Percentiles rank a stretch among this genome's conserved stretches.
Evolutionary conservation across 495 filamentous ascomycete genomes (phyloP).

Genomic region (Xanthoparmelia taractica): DNA sequence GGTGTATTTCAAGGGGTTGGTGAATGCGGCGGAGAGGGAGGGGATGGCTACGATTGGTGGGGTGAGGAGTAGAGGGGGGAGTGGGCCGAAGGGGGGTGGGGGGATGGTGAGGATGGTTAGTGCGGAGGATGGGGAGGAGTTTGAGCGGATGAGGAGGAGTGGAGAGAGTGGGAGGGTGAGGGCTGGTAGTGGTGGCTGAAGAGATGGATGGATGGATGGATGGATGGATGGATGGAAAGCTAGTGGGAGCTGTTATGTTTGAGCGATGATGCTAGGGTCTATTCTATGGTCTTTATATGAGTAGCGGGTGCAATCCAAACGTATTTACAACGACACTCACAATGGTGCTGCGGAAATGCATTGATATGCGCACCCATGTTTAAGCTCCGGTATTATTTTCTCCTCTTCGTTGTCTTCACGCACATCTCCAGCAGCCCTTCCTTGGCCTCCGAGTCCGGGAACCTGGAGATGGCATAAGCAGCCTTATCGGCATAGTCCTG

Average conservation of each 20-base stretch:
- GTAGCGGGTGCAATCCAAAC: conserved; percentile 9
- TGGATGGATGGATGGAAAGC: too few relatives aligned
- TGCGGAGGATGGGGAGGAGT: conserved; percentile 16
- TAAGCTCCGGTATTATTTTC: conserved; percentile 51
- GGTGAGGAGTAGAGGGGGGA: conserved; percentile 13
- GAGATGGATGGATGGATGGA: too few relatives aligned
- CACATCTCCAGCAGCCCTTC: conserved; percentile 87
- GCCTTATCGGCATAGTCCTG: conserved; percentile 86
- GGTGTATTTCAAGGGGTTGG: conserved; percentile 61
- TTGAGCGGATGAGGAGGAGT: conserved; percentile 8
- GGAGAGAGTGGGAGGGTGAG: conserved; percentile 20
- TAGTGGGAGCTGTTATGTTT: not conserved
- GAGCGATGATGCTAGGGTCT: conserved; percentile 1
- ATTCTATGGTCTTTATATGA: conserved; percentile 10
- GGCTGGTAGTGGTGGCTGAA: conserved; percentile 24
- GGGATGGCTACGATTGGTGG: conserved; percentile 5
- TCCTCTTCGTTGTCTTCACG: conserved; percentile 77
- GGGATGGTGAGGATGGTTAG: conserved; percentile 14
- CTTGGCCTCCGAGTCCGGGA: conserved; percentile 90
- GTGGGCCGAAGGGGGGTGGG: conserved; percentile 4
- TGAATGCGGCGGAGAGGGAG: conserved; percentile 30
- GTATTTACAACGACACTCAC: conserved; percentile 3
- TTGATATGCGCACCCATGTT: not conserved
- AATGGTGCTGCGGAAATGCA: not conserved
- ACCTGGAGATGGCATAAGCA: conserved; percentile 67